Evolutionary conservation across 768 basidiomycete species (phyloP).

Genomic region (Galerina sulciceps): DNA sequence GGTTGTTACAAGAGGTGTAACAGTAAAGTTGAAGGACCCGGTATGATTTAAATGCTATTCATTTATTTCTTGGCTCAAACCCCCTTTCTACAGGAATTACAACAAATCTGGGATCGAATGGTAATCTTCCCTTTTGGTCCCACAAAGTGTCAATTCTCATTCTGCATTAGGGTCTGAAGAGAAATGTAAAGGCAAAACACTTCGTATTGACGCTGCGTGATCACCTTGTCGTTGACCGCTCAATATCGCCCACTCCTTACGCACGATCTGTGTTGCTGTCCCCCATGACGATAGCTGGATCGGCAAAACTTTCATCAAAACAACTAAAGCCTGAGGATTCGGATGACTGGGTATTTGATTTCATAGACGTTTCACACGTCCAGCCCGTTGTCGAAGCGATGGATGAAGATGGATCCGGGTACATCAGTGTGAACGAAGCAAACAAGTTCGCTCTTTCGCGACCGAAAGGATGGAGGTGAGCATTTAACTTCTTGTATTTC

Average conservation of each 20-base stretch:
- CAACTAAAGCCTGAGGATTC: neutral
- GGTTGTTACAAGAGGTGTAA: conserved; percentile 7
- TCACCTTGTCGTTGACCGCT: conserved; percentile 3
- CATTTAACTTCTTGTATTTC: neutral
- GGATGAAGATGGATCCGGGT: conserved; percentile 5
- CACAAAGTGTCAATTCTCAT: neutral
- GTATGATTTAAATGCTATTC: neutral
- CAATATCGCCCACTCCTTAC: too few species aligned
- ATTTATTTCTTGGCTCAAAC: neutral
- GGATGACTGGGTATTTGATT: conserved; percentile 1
- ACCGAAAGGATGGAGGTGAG: conserved; percentile 23
- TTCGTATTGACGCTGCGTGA: conserved; percentile 18
- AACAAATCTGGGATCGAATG: conserved; percentile 17
- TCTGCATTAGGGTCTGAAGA: neutral
- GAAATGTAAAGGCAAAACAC: conserved; percentile 18
- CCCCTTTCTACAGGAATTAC: conserved; percentile 6
- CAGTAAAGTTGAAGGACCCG: conserved; percentile 13
- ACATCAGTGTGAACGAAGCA: conserved; percentile 3
- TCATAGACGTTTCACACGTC: neutral
- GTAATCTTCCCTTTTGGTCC: neutral
- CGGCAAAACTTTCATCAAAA: neutral
- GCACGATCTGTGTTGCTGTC: too few species aligned
- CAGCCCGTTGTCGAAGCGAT: conserved; percentile 9
- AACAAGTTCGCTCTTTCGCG: conserved; percentile 3
- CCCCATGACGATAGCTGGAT: too few species aligned